Evolutionary conservation across 257 asterid genomes (phyloP).

Genomic region (Primulina tabacum): DNA sequence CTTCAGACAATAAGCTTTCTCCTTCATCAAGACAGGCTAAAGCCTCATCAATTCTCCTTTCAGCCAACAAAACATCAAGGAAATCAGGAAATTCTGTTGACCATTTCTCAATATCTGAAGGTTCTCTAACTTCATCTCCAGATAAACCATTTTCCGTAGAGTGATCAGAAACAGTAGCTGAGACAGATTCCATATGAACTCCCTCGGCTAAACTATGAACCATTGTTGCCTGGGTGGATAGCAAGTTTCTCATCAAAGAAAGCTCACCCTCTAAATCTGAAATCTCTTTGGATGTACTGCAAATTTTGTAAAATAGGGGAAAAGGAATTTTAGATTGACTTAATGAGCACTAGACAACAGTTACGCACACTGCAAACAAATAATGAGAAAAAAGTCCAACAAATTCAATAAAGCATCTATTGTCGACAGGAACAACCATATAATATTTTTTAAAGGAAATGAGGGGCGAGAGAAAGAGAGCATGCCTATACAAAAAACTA

Average conservation of each 20-base stretch:
- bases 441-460: no score
- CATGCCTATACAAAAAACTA: background rate
- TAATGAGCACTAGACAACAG: constrained; percentile 6
- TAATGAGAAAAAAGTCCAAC: no score
- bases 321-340: constrained; percentile 13
- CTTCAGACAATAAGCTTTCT: constrained; percentile 62
- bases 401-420: no score
- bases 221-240: constrained; percentile 93
- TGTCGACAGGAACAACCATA: no score
- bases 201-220: constrained; percentile 95
- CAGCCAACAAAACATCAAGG: constrained; percentile 91
- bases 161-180: constrained; percentile 48
- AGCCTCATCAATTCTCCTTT: constrained; percentile 97
- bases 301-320: constrained; percentile 12
- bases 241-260: constrained; percentile 91
- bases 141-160: constrained; percentile 40
- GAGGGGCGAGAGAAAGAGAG: background rate
- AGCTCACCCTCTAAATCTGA: constrained; percentile 99
- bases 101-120: constrained; percentile 78
- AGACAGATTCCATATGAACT: constrained; percentile 64
- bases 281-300: constrained; percentile 98
- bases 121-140: constrained; percentile 56
- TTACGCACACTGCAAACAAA: no score
- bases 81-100: constrained; percentile 82
- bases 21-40: constrained; percentile 85